Conservation (phyloP, 1,284 basidiomycete genomes). For the Fomitopsis betulina region DNA sequence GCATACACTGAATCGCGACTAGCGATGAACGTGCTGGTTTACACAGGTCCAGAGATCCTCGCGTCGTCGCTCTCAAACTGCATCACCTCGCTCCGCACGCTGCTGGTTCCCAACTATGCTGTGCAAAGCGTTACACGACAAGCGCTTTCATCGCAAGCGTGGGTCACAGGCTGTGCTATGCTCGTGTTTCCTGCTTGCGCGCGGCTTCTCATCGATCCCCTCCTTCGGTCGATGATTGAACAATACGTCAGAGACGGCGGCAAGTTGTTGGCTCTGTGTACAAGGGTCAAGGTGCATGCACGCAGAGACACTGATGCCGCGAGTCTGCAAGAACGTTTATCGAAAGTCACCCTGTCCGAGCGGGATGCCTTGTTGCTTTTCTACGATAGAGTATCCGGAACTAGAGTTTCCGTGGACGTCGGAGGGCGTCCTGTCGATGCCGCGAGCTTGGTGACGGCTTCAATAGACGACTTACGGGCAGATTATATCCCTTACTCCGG, state of each 20-base stretch:
- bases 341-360: conserved; percentile 4
- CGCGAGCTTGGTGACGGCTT: background rate
- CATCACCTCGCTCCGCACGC: conserved; percentile 48
- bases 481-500: background rate
- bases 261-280: conserved; percentile 25
- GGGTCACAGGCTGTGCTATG: conserved; percentile 70
- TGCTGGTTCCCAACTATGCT: conserved; percentile 73
- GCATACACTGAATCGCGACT: background rate
- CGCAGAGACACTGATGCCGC: background rate
- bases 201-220: conserved; percentile 44
- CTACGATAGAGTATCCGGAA: conserved; percentile 12
- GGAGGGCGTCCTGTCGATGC: conserved; percentile 1
- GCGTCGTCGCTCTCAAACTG: conserved; percentile 55
- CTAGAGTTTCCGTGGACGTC: conserved; percentile 8
- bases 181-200: conserved; percentile 71
- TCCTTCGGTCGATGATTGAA: conserved; percentile 46
- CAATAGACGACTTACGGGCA: conserved; percentile 23
- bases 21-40: conserved; percentile 76
- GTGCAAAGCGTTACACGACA: conserved; percentile 64
- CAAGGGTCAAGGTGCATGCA: conserved; percentile 22
- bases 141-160: conserved; percentile 65
- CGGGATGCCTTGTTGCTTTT: conserved; percentile 12
- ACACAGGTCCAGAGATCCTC: conserved; percentile 68
- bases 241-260: conserved; percentile 71
- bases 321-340: conserved; percentile 7